A percentile compares a stretch with the other conserved stretches of the same genome.
Conservation (phyloP, 805 yeast genomes). For the Barnettozyma sucrosica region DNA sequence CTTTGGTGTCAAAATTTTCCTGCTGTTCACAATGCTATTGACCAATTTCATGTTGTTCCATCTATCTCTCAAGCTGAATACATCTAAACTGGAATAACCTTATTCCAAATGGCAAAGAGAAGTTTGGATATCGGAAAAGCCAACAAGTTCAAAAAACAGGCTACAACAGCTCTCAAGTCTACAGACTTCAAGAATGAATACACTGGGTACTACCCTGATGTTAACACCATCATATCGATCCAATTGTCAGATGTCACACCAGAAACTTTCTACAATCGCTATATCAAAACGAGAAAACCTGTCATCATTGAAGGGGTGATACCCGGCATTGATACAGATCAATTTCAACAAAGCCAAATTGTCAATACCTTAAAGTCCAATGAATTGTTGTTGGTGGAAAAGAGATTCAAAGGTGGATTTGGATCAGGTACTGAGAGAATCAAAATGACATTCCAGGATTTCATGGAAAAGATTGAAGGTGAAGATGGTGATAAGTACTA, state of each 20-base stretch:
- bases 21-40: too few species aligned
- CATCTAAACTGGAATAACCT: too few species aligned
- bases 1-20: slow-evolving; percentile 7
- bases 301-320: slow-evolving; percentile 39
- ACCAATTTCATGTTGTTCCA: too few species aligned
- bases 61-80: too few species aligned
- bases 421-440: slow-evolving; percentile 57
- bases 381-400: slow-evolving; percentile 48
- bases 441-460: slow-evolving; percentile 43
- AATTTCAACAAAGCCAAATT: slow-evolving; percentile 33
- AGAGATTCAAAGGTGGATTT: slow-evolving; percentile 53
- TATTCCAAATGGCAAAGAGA: slow-evolving; percentile 9
- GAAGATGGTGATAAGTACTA: slow-evolving; percentile 47
- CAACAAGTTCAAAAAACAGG: background rate
- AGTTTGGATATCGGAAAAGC: background rate
- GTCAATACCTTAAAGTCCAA: slow-evolving; percentile 33
- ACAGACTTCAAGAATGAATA: slow-evolving; percentile 11
- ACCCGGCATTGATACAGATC: slow-evolving; percentile 29
- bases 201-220: slow-evolving; percentile 11
- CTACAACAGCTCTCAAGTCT: background rate
- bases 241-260: slow-evolving; percentile 2
- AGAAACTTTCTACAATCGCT: slow-evolving; percentile 12
- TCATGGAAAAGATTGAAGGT: slow-evolving; percentile 35
- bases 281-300: slow-evolving; percentile 32
- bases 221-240: slow-evolving; percentile 1